Percentiles rank a stretch among this genome's conserved stretches.
phyloP scores from a whole-genome alignment of 495 filamentous ascomycete species.

The Penicillium parvum region DNA sequence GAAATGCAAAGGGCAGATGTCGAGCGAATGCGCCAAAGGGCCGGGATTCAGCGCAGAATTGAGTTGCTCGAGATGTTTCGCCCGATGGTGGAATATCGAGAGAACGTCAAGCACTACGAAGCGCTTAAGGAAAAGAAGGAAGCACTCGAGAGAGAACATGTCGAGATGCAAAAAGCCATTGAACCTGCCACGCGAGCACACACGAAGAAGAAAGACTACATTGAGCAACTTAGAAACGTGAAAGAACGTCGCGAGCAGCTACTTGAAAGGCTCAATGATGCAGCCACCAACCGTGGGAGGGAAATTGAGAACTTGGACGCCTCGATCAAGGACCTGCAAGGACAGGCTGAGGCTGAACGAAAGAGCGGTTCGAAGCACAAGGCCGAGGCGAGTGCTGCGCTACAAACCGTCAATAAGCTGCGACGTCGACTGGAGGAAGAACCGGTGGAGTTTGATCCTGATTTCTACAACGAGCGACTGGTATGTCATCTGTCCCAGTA shows the following conservation, averaged over 20 bases:
- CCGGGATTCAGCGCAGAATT: constrained; percentile 61
- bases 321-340: constrained; percentile 50
- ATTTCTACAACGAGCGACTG: constrained; percentile 49
- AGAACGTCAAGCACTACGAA: constrained; percentile 26
- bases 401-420: constrained; percentile 41
- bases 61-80: constrained; percentile 59
- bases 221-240: constrained; percentile 42
- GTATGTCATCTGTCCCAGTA: constrained; percentile 24
- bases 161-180: constrained; percentile 53
- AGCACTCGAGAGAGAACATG: constrained; percentile 47
- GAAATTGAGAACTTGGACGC: constrained; percentile 51
- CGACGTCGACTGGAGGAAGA: constrained; percentile 45
- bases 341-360: constrained; percentile 55
- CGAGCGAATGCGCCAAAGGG: constrained; percentile 71
- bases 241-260: constrained; percentile 47
- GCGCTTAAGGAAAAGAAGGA: constrained; percentile 45
- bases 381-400: constrained; percentile 41
- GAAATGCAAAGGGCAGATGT: constrained; percentile 76
- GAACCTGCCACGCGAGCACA: constrained; percentile 65
- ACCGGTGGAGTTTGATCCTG: constrained; percentile 50
- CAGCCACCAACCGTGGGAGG: constrained; percentile 45
- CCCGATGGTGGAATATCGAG: constrained; percentile 60
- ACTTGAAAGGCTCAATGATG: constrained; percentile 46
- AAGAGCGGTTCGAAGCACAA: constrained; percentile 46
- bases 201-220: constrained; percentile 62